Evolutionary conservation across 2,329 filamentous ascomycete species (phyloP), one percentile per base, ranked within the genome.

Genomic region (Dendrostoma leiphaemia): DNA sequence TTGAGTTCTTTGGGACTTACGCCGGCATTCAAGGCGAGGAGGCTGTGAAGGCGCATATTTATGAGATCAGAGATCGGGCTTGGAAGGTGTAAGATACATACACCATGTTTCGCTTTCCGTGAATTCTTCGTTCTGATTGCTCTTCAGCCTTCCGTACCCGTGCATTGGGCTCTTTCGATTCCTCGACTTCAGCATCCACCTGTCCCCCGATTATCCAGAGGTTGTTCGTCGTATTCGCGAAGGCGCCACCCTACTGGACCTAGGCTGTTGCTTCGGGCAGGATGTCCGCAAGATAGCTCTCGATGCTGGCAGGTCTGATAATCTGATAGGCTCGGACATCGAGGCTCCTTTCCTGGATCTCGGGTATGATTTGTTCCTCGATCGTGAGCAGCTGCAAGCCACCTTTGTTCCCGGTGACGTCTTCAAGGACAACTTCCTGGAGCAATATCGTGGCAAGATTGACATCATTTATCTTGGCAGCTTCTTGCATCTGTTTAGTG

Each of bases 401-500:
- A 13, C 6, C 29, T 48, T 48, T 31, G 3, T 8, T n/a, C n/a
- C 32, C 17, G 29, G 31, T 10, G 31, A 24, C 21, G n/a, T 48
- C 6, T 35, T 37, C 19, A 19, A 32, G n/a, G 21, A 37, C 8
- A 34, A 51, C 19, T 23, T 43, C 24, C 23, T 35, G 3, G 34
- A 37, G 9, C 24, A 35, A 3, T 23, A 41, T 2, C 34, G 35
- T 6, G 56, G 52, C 17, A 52, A 45, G 17, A 44, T 58, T 6
- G 52, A 44, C 24, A 48, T 55, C 4, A 29, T 58, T 9, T 53
- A 51, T 17, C 19, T 53, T 6, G 35, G 37, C 4, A 48, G 41
- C 35, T 55, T 55, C 37, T 32, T 58, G 31, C 56, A 58, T 38
- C 37, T 58, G 8, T 58, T 58, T 17, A 46, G 26, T 26, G 31